Percentiles rank a stretch among this genome's conserved stretches.
These are phyloP conservation scores for Spathaspora passalidarum DNA, from an alignment of 805 yeast species.

Conservation along the genomic window DNA sequence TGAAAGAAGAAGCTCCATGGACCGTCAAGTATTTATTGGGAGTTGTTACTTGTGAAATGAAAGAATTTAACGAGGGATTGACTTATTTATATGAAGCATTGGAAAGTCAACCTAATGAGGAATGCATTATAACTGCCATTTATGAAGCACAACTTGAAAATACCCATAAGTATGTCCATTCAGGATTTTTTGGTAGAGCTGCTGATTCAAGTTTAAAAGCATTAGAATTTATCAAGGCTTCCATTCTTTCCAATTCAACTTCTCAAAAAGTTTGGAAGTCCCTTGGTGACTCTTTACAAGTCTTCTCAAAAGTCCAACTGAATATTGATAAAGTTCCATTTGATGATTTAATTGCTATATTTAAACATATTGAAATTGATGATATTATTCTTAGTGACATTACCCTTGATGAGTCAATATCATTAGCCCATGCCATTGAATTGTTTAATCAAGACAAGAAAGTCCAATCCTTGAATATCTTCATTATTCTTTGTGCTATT, in stretches of 20 bases:
- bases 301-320: conserved; percentile 56
- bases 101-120: conserved; percentile 44
- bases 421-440: conserved; percentile 18
- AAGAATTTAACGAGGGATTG: conserved; percentile 64
- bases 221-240: conserved; percentile 38
- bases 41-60: conserved; percentile 56
- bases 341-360: conserved; percentile 18
- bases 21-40: conserved; percentile 68
- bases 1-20: conserved; percentile 52
- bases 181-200: conserved; percentile 71
- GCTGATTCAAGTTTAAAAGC: conserved; percentile 45
- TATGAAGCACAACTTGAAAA: conserved; percentile 57
- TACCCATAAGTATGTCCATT: conserved; percentile 47
- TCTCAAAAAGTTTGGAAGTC: conserved; percentile 67
- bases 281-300: conserved; percentile 53
- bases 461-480: conserved; percentile 32
- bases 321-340: conserved; percentile 49
- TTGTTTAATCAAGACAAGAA: conserved; percentile 12
- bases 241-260: conserved; percentile 30
- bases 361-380: conserved; percentile 12
- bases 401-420: conserved; percentile 6
- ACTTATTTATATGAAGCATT: conserved; percentile 43
- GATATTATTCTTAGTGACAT: conserved; percentile 13
- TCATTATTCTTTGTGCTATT: conserved; percentile 46
- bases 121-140: conserved; percentile 46